phyloP scores from a whole-genome alignment of 805 yeast genomes.

The Cyberlindnera subsufficiens region DNA sequence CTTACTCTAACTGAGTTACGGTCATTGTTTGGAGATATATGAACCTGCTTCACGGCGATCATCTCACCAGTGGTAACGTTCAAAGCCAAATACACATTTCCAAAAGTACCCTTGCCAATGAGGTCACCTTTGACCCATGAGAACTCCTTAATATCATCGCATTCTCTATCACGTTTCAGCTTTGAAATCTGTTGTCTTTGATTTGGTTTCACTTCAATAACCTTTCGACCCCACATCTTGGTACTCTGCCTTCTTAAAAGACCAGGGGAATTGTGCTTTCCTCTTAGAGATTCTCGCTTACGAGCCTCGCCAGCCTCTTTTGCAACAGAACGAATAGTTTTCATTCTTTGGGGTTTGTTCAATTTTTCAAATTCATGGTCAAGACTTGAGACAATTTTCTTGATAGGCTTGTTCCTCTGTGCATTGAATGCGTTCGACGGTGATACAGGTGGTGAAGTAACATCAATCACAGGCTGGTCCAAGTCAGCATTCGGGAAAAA shows the following conservation, averaged over 20 bases:
- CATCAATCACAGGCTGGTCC: conserved; percentile 85
- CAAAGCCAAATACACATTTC: conserved; percentile 84
- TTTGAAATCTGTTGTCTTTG: conserved; percentile 57
- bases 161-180: conserved; percentile 45
- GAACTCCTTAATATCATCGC: conserved; percentile 72
- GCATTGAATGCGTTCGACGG: conserved; percentile 26
- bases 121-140: conserved; percentile 98
- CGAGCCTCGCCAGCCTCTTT: conserved; percentile 76
- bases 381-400: conserved; percentile 16
- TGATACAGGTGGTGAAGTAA: conserved; percentile 53
- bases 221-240: conserved; percentile 96
- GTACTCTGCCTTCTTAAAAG: conserved; percentile 74
- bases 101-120: conserved; percentile 95
- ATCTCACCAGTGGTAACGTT: conserved; percentile 96
- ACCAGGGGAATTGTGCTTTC: conserved; percentile 17
- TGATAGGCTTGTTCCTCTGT: conserved; percentile 6
- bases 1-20: conserved; percentile 37
- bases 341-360: conserved; percentile 57
- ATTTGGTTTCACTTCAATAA: conserved; percentile 80
- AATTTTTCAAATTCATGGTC: conserved; percentile 15
- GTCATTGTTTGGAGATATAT: conserved; percentile 32
- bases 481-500: conserved; percentile 91
- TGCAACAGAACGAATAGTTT: conserved; percentile 89
- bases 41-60: conserved; percentile 97
- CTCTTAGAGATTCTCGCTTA: conserved; percentile 27